Evolutionary conservation across 345 rosid genomes (phyloP).

Genomic region (Alliaria petiolata): DNA sequence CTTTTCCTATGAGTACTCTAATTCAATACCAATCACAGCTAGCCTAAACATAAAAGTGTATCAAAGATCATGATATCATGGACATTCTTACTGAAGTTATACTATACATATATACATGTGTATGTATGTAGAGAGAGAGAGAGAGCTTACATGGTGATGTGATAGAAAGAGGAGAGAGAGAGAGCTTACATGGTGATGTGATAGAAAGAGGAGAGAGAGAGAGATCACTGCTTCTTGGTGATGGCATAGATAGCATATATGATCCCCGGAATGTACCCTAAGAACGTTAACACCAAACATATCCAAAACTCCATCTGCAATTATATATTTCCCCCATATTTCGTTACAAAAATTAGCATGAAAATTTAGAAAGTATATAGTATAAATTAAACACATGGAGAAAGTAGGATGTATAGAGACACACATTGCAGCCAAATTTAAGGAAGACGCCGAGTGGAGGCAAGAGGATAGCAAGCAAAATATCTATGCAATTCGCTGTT

Average conservation of each 20-base stretch:
- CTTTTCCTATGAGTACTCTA: no score
- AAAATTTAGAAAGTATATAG: not conserved
- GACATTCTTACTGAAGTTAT: no score
- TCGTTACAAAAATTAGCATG: not conserved
- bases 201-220: no score
- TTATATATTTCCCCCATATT: not conserved
- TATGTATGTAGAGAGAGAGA: not conserved
- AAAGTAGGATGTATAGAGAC: not conserved
- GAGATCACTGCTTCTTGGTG: constrained; percentile 59
- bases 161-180: no score
- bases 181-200: not conserved
- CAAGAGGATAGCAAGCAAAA: constrained; percentile 69
- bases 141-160: not conserved
- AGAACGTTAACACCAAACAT: constrained; percentile 59
- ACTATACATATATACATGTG: not conserved
- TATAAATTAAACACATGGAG: not conserved
- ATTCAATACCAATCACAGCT: no score
- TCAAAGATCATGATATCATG: no score
- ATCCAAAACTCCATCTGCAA: constrained; percentile 79
- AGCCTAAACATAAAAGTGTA: no score
- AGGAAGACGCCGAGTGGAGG: constrained; percentile 93
- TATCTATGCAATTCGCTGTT: constrained; percentile 36
- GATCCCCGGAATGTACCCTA: constrained; percentile 82
- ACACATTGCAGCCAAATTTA: constrained; percentile 54
- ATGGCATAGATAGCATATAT: constrained; percentile 68